Conservation (phyloP, 305 asterid genomes). For the Solanum hybrid region DNA sequence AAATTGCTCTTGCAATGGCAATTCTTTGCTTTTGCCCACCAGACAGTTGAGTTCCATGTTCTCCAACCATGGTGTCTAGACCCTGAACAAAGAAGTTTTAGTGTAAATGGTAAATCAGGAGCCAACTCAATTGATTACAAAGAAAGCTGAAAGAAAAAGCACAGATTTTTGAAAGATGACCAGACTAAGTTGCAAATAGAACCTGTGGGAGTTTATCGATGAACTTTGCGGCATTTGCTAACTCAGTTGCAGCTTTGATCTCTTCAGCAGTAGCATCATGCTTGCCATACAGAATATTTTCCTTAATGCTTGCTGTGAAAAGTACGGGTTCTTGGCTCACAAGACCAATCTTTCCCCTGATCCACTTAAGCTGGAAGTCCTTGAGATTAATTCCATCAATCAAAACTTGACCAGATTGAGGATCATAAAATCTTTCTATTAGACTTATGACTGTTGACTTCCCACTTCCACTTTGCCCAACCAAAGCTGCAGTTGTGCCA, state of each 20-base stretch:
- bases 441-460: slow-evolving; percentile 79
- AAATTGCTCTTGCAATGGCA: slow-evolving; percentile 87
- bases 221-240: slow-evolving; percentile 79
- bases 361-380: slow-evolving; percentile 74
- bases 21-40: slow-evolving; percentile 96
- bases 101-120: neutral
- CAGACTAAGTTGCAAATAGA: neutral
- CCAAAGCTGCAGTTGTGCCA: slow-evolving; percentile 78
- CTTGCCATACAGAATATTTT: slow-evolving; percentile 69
- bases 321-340: slow-evolving; percentile 88
- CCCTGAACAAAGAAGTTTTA: slow-evolving; percentile 39
- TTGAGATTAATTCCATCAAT: slow-evolving; percentile 61
- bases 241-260: slow-evolving; percentile 54
- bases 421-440: slow-evolving; percentile 85
- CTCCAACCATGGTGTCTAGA: slow-evolving; percentile 75
- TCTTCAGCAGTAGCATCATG: slow-evolving; percentile 58
- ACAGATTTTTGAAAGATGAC: neutral
- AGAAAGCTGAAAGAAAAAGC: neutral
- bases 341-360: slow-evolving; percentile 68
- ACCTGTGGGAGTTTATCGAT: slow-evolving; percentile 78
- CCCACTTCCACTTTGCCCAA: slow-evolving; percentile 93
- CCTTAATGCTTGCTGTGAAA: slow-evolving; percentile 62
- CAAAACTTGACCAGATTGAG: slow-evolving; percentile 60
- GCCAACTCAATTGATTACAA: neutral
- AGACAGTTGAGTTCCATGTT: slow-evolving; percentile 89